phyloP scores from a whole-genome alignment of 2,329 filamentous ascomycete species.

The Trichoderma pleuroti region DNA sequence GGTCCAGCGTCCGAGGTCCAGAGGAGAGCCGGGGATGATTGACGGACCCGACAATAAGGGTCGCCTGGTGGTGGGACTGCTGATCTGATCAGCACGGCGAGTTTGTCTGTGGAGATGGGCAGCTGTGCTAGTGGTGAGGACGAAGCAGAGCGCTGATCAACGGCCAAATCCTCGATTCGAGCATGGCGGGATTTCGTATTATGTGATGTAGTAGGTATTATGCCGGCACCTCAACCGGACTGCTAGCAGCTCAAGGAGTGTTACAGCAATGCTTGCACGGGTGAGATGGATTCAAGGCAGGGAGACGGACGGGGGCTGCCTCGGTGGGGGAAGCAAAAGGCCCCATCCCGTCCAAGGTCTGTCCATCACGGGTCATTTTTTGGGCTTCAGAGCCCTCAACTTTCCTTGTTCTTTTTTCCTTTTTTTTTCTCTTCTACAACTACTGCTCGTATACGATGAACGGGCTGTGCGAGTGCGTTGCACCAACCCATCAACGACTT shows the following conservation, averaged over 20 bases:
- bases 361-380: neutral
- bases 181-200: neutral
- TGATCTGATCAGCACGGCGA: constrained; percentile 18
- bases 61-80: constrained; percentile 10
- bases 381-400: neutral
- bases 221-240: neutral
- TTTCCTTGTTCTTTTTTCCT: neutral
- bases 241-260: neutral
- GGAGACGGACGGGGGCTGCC: neutral
- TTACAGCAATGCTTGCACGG: neutral
- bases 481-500: neutral
- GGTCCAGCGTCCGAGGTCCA: neutral
- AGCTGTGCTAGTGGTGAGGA: neutral
- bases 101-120: constrained; percentile 13
- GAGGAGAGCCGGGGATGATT: neutral
- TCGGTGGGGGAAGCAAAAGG: constrained; percentile 9
- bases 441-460: neutral
- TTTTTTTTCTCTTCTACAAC: neutral
- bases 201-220: neutral
- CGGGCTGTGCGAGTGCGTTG: neutral
- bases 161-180: constrained; percentile 7
- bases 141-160: neutral
- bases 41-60: constrained; percentile 19
- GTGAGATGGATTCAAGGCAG: neutral
- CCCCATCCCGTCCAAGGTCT: neutral